Percentiles rank a stretch among this genome's conserved stretches.
These are phyloP conservation scores for Coemansia sp. DNA, from an alignment of 192 early-diverging fungal species.

Conservation along the genomic window DNA sequence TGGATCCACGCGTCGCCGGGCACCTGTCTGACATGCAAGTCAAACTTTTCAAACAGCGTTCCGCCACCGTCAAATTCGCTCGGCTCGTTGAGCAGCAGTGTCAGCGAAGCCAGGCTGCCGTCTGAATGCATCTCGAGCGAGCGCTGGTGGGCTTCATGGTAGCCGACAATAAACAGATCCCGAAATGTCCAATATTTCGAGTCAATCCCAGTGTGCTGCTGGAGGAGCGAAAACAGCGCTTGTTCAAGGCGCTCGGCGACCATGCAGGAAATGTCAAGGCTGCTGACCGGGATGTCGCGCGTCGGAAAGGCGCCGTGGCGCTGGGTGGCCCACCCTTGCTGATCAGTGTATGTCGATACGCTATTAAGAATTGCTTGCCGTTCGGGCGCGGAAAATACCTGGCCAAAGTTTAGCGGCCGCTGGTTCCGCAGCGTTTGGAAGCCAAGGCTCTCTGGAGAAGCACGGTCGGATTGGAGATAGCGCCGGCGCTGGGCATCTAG, in stretches of 20 bases:
- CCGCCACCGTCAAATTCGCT: constrained; percentile 56
- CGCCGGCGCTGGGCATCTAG: constrained; percentile 18
- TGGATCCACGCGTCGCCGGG: constrained; percentile 53
- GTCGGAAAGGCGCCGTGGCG: constrained; percentile 57
- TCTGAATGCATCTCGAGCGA: constrained; percentile 51
- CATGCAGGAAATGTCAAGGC: background rate
- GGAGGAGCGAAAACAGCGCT: constrained; percentile 14
- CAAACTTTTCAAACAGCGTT: constrained; percentile 38
- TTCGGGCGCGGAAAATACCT: constrained; percentile 7
- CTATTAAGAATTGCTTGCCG: constrained; percentile 25
- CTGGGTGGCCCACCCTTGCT: constrained; percentile 34
- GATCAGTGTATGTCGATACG: background rate
- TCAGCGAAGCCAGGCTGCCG: constrained; percentile 55
- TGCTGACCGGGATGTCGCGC: constrained; percentile 39
- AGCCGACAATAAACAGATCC: constrained; percentile 52
- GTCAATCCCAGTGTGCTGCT: constrained; percentile 25
- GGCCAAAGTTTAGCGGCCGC: constrained; percentile 26
- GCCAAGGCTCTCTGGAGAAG: background rate
- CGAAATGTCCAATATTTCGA: constrained; percentile 38
- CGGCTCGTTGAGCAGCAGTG: constrained; percentile 47
- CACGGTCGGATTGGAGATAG: constrained; percentile 20
- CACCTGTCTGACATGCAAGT: constrained; percentile 6
- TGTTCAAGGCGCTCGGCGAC: background rate
- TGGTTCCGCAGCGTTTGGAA: constrained; percentile 9
- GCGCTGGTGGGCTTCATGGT: constrained; percentile 43